Percentiles rank a stretch among this genome's conserved stretches.
phyloP scores from a whole-genome alignment of 352 stramenopile genomes.

The Globisporangium recalcitrans region DNA sequence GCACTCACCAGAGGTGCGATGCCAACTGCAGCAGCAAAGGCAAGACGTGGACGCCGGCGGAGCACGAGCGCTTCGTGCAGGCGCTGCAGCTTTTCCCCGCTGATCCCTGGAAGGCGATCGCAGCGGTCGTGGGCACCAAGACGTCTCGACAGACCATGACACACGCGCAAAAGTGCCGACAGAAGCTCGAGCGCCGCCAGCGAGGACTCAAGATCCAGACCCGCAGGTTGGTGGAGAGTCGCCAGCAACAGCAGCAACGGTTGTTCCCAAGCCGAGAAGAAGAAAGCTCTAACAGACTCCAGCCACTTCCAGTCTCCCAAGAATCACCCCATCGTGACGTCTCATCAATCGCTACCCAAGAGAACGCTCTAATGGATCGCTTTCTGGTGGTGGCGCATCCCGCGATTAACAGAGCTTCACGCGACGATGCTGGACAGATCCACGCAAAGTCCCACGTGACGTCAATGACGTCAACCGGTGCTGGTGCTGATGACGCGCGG shows the following conservation, averaged over 20 bases:
- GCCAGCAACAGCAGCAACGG: neutral
- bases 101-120: conserved; percentile 38
- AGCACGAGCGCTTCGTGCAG: conserved; percentile 32
- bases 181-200: conserved; percentile 65
- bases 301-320: neutral
- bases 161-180: conserved; percentile 76
- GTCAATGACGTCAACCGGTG: neutral
- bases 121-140: conserved; percentile 24
- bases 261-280: neutral
- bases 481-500: neutral
- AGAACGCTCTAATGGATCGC: neutral
- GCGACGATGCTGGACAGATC: neutral
- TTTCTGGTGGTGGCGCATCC: neutral
- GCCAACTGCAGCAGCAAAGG: conserved; percentile 19
- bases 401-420: neutral
- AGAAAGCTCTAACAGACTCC: neutral
- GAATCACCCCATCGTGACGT: neutral
- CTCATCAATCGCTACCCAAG: neutral
- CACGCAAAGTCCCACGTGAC: neutral
- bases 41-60: conserved; percentile 22
- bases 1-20: neutral
- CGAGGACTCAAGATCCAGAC: conserved; percentile 21
- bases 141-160: conserved; percentile 47
- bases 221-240: neutral
- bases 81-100: conserved; percentile 26